A percentile compares a stretch with the other conserved stretches of the same genome.
Conservation (phyloP, 2,329 filamentous ascomycete genomes). For the Aulographum hederae region DNA sequence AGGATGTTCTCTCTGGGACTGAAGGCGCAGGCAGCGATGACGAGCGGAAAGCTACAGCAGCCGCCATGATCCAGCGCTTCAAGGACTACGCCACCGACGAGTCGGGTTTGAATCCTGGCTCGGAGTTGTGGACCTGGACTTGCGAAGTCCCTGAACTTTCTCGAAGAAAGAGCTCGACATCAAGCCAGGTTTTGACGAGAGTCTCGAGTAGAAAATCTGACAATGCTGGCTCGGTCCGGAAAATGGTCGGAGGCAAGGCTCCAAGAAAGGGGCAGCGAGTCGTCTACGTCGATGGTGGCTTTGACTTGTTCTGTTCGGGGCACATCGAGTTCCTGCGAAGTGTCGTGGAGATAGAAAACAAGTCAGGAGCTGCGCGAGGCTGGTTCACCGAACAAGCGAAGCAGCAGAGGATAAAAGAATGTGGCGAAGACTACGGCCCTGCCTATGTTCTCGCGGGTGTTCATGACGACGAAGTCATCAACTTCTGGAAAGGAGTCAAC, state of each 20-base stretch:
- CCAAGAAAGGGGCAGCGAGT: constrained; percentile 65
- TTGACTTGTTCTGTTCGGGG: constrained; percentile 89
- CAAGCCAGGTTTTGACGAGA: neutral
- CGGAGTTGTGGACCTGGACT: constrained; percentile 73
- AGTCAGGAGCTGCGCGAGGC: constrained; percentile 44
- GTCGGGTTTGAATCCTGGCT: constrained; percentile 58
- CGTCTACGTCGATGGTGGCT: constrained; percentile 91
- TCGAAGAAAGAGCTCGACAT: neutral
- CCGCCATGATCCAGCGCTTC: constrained; percentile 60
- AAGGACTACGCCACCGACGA: constrained; percentile 76
- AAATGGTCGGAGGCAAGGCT: constrained; percentile 51
- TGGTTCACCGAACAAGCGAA: constrained; percentile 56
- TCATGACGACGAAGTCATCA: constrained; percentile 89
- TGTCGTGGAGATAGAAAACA: constrained; percentile 57
- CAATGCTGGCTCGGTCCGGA: constrained; percentile 37
- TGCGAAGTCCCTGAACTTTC: constrained; percentile 14
- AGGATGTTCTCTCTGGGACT: constrained; percentile 46
- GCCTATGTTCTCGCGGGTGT: constrained; percentile 84
- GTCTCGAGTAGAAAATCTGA: neutral
- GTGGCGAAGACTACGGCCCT: constrained; percentile 58
- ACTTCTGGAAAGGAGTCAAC: constrained; percentile 91
- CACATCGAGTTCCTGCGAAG: constrained; percentile 86
- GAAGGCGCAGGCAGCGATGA: constrained; percentile 54
- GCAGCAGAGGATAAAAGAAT: constrained; percentile 41
- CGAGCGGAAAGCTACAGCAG: constrained; percentile 45